Evolutionary conservation across 2,329 filamentous ascomycete genomes (phyloP).

Genomic region (Venturiaceae sp.): DNA sequence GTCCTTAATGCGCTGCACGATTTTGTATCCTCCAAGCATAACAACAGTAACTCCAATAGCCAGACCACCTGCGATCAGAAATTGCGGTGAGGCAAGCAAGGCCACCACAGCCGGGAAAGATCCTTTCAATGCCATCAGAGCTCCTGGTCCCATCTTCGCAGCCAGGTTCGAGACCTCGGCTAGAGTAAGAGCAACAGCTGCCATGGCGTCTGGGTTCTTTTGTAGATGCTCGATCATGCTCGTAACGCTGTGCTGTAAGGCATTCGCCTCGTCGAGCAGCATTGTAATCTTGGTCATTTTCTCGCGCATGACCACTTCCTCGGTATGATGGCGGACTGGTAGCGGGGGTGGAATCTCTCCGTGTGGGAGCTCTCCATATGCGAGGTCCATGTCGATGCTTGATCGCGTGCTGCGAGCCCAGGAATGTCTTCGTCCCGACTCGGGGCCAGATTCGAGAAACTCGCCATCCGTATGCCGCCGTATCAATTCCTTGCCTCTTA

Average conservation of each 20-base stretch:
- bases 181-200: conserved; percentile 84
- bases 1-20: conserved; percentile 72
- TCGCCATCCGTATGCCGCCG: conserved; percentile 33
- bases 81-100: conserved; percentile 81
- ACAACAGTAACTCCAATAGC: conserved; percentile 91
- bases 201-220: conserved; percentile 80
- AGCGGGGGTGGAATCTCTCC: conserved; percentile 67
- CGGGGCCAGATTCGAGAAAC: conserved; percentile 3
- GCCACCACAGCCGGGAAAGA: conserved; percentile 80
- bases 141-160: conserved; percentile 74
- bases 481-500: background rate
- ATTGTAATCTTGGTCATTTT: conserved; percentile 67
- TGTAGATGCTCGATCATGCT: conserved; percentile 74
- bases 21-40: conserved; percentile 94
- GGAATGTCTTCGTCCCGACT: conserved; percentile 24
- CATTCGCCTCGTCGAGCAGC: conserved; percentile 79
- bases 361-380: conserved; percentile 75
- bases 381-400: conserved; percentile 76
- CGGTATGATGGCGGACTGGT: conserved; percentile 33
- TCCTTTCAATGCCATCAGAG: conserved; percentile 65
- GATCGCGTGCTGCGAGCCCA: conserved; percentile 18
- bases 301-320: conserved; percentile 51
- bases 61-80: conserved; percentile 83
- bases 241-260: conserved; percentile 73
- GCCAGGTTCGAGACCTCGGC: conserved; percentile 81